Conservation (phyloP, 176 grass and related monocot species). For the Cymbopogon citratus region DNA sequence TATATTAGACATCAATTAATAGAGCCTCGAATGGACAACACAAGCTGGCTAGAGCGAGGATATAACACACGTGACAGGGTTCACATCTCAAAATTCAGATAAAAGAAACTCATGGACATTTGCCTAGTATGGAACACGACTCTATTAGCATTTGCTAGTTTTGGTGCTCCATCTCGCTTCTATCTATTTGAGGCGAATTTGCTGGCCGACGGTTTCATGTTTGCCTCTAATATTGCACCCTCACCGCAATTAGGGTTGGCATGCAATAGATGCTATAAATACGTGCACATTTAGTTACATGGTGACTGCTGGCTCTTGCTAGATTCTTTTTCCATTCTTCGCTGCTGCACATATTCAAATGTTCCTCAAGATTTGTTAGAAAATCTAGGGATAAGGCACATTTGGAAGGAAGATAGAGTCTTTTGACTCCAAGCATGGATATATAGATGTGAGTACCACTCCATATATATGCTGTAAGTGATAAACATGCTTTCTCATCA, state of each 20-base stretch:
- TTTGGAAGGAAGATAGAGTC: conserved; percentile 18
- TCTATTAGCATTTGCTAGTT: conserved; percentile 28
- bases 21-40: not conserved
- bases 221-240: conserved; percentile 36
- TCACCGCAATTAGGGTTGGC: conserved; percentile 31
- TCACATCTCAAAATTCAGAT: not conserved
- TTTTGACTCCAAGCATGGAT: conserved; percentile 2
- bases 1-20: too few relatives aligned
- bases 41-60: not conserved
- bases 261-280: conserved; percentile 12
- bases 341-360: conserved; percentile 9
- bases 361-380: conserved; percentile 20
- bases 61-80: not conserved
- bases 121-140: not conserved
- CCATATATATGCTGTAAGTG: not conserved
- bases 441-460: conserved; percentile 25
- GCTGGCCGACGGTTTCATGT: conserved; percentile 42
- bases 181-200: conserved; percentile 35
- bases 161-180: conserved; percentile 26
- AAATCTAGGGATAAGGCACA: not conserved
- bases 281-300: not conserved
- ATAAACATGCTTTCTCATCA: not conserved
- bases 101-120: not conserved
- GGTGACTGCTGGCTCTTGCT: not conserved
- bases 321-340: not conserved